A percentile compares a stretch with the other conserved stretches of the same genome.
Evolutionary conservation across 768 basidiomycete species (phyloP).

Genomic region (Agaricus subrufescens): DNA sequence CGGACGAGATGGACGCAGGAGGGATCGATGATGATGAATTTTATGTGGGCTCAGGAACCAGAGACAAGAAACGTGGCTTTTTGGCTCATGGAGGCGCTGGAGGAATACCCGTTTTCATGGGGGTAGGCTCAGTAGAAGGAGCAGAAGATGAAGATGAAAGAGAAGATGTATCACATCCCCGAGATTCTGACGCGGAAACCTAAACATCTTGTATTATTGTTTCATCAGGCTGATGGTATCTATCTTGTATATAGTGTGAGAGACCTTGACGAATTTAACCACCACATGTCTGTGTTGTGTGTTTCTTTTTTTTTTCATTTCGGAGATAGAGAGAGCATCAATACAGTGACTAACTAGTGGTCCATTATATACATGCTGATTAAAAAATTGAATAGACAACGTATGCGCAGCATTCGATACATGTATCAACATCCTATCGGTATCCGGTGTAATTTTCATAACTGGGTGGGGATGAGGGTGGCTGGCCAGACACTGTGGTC

Average conservation of each 20-base stretch:
- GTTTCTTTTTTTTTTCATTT: not conserved
- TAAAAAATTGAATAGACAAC: not conserved
- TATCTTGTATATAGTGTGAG: not conserved
- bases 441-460: conserved; percentile 54
- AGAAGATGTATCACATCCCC: not conserved
- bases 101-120: conserved; percentile 68
- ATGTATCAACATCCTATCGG: conserved; percentile 24
- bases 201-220: not conserved
- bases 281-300: no score
- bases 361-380: conserved; percentile 3
- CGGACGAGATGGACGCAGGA: conserved; percentile 19
- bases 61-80: conserved; percentile 53
- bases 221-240: not conserved
- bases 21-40: conserved; percentile 46
- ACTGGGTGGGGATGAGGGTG: conserved; percentile 32
- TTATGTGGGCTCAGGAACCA: conserved; percentile 50
- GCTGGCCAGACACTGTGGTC: conserved; percentile 41
- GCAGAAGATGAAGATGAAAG: conserved; percentile 32
- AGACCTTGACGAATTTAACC: no score
- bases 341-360: not conserved
- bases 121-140: conserved; percentile 61
- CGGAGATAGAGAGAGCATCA: not conserved
- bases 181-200: not conserved
- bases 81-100: conserved; percentile 73
- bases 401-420: not conserved